Evolutionary conservation across 768 basidiomycete genomes (phyloP).

Genomic region (Dacryopinax primogenitus): DNA sequence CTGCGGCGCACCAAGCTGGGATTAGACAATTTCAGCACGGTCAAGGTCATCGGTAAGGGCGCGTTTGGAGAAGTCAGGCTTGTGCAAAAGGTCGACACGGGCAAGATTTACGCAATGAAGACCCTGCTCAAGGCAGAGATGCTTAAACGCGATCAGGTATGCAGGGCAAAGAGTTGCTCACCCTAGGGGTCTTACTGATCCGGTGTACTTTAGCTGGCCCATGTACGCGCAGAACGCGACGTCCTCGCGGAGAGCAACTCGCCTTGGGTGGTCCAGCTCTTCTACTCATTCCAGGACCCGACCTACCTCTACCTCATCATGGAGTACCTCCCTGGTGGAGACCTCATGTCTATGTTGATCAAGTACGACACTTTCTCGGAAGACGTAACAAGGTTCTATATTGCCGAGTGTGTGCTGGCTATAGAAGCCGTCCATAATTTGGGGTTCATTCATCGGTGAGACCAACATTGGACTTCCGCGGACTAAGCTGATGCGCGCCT

Average conservation of each 20-base stretch:
- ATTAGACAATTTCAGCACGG: conserved; percentile 83
- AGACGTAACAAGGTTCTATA: conserved; percentile 95
- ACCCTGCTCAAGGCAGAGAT: conserved; percentile 93
- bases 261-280: conserved; percentile 91
- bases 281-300: conserved; percentile 95
- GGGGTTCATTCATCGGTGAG: conserved; percentile 93
- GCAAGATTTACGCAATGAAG: conserved; percentile 99
- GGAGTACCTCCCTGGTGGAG: conserved; percentile 97
- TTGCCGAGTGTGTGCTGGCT: conserved; percentile 95
- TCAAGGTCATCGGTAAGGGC: conserved; percentile 98
- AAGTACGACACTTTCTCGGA: conserved; percentile 99
- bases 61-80: conserved; percentile 97
- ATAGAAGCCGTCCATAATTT: conserved; percentile 96
- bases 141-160: conserved; percentile 98
- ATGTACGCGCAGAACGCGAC: conserved; percentile 94
- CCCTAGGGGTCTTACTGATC: background rate
- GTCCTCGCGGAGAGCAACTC: conserved; percentile 93
- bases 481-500: conserved; percentile 11
- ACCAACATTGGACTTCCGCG: conserved; percentile 3
- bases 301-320: conserved; percentile 90
- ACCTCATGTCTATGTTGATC: conserved; percentile 99
- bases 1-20: conserved; percentile 81
- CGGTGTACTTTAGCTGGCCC: conserved; percentile 55
- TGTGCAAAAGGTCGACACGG: conserved; percentile 92
- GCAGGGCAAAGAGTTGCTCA: too few species aligned